Base-by-base conservation (phyloP, 805 yeast species). In the Starmerella potacharoeniae region DNA sequence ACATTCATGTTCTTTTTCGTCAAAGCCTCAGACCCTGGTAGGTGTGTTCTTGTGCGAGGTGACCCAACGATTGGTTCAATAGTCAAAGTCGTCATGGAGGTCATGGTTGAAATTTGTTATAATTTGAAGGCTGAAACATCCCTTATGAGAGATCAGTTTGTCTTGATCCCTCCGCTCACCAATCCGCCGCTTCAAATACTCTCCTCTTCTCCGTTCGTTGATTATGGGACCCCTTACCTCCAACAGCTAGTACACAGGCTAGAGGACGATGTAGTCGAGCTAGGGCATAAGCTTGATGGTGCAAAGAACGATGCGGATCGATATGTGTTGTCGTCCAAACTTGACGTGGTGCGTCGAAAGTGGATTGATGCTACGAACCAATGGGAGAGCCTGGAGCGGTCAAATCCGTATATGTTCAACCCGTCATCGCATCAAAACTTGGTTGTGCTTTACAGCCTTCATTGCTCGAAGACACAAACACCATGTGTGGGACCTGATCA, bases 401-500 rank as follows among this genome's bases (percentile, higher is more conserved):
- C 76, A 48, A 70, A 75, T 45, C 74, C 81, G n/a, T 75, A 79
- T 64, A 68, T 86, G 71, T 75, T 77, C 60, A 93, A 79, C 41
- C 86, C 89, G 0, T 77, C 78, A 17, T 74, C 76, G 43, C 96
- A 91, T 65, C 95, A 88, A 64, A 84, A 79, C 62, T 80, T 95
- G 34, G 79, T 85, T 6, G 79, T 88, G 13, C 71, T 91, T 29
- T 87, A 84, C 64, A 85, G 95, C 1, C 79, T 87, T 71, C 91
- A 89, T 0, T 85, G 91, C 4, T 79, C 82, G 8, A 84, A 83
- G 62, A 84, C 87, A 42, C 85, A 95, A 0, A 88, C 95, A 0
- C 97, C 97, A 0, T 93, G 98, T 64, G 73, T 82, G 42, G 97
- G 97, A 0, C 98, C 99, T 0, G 87, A 81, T 54, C 73, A 81